These are phyloP conservation scores for Gyrodon lividus DNA, from an alignment of 768 basidiomycete genomes.

Conservation along the genomic window DNA sequence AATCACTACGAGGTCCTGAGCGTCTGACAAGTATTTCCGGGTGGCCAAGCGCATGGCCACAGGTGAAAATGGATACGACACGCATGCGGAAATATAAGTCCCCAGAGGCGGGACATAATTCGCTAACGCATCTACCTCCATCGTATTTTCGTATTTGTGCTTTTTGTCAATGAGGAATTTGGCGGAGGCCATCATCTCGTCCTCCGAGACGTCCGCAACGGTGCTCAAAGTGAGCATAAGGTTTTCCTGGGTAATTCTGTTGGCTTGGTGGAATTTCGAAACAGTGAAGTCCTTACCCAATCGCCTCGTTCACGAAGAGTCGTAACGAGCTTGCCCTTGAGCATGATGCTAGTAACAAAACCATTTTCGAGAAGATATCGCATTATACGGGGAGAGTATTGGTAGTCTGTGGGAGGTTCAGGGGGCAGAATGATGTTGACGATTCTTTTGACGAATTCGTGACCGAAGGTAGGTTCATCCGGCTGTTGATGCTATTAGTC, in stretches of 20 bases:
- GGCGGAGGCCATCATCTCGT: conserved; percentile 57
- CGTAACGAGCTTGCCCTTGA: conserved; percentile 56
- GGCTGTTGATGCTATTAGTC: conserved; percentile 16
- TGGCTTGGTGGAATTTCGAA: background rate
- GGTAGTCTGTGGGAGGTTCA: conserved; percentile 32
- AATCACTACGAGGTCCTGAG: conserved; percentile 37
- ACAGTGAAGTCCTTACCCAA: conserved; percentile 51
- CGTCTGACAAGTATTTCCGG: conserved; percentile 39
- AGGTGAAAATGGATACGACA: conserved; percentile 41
- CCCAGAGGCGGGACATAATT: conserved; percentile 34
- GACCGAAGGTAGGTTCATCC: conserved; percentile 25
- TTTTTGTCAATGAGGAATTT: conserved; percentile 42
- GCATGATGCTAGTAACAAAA: conserved; percentile 60
- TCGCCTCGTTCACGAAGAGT: conserved; percentile 55
- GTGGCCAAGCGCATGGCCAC: conserved; percentile 44
- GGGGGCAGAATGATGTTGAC: conserved; percentile 50
- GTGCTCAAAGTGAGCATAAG: conserved; percentile 50
- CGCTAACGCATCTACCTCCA: conserved; percentile 37
- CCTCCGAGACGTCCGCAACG: conserved; percentile 65
- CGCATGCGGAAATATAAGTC: conserved; percentile 37
- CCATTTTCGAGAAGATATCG: conserved; percentile 55
- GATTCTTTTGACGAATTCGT: conserved; percentile 61
- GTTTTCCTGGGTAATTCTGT: conserved; percentile 24
- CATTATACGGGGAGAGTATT: conserved; percentile 58
- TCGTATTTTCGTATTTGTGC: conserved; percentile 26